phyloP scores from a whole-genome alignment of 306 rosid species.

The Vigna mungo region DNA sequence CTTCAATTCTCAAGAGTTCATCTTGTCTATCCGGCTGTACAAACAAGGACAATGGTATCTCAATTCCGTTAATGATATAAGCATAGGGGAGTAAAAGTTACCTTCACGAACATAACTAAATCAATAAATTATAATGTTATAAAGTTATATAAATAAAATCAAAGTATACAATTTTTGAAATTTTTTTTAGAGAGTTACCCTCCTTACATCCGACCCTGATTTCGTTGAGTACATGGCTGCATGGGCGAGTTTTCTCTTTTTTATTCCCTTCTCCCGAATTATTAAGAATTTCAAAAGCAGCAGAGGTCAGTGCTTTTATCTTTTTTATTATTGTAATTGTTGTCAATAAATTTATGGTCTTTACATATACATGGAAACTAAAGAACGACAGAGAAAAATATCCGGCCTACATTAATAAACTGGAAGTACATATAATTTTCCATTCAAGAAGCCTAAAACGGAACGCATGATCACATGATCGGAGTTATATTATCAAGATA shows the following conservation, averaged over 20 bases:
- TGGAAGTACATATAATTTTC: background rate
- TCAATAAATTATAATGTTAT: background rate
- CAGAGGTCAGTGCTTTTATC: constrained; percentile 13
- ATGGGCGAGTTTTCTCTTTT: background rate
- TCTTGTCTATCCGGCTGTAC: constrained; percentile 91
- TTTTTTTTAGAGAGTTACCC: background rate
- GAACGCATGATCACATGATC: constrained; percentile 8
- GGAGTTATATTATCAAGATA: constrained; percentile 18
- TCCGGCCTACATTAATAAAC: background rate
- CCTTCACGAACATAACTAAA: background rate
- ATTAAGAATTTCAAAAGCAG: constrained; percentile 27
- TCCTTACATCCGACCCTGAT: background rate
- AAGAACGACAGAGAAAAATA: constrained; percentile 14
- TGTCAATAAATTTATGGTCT: background rate
- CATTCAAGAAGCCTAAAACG: background rate
- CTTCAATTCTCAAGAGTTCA: constrained; percentile 77
- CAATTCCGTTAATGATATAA: constrained; percentile 38
- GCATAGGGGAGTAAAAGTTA: background rate
- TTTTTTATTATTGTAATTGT: constrained; percentile 13
- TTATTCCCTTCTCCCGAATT: constrained; percentile 21
- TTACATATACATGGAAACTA: background rate
- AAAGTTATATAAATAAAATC: background rate
- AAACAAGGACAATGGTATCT: constrained; percentile 49
- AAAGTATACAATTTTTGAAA: background rate
- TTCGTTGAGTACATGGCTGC: constrained; percentile 4